Evolutionary conservation across 495 filamentous ascomycete species (phyloP).

Genomic region (Bryoglossum gracile): DNA sequence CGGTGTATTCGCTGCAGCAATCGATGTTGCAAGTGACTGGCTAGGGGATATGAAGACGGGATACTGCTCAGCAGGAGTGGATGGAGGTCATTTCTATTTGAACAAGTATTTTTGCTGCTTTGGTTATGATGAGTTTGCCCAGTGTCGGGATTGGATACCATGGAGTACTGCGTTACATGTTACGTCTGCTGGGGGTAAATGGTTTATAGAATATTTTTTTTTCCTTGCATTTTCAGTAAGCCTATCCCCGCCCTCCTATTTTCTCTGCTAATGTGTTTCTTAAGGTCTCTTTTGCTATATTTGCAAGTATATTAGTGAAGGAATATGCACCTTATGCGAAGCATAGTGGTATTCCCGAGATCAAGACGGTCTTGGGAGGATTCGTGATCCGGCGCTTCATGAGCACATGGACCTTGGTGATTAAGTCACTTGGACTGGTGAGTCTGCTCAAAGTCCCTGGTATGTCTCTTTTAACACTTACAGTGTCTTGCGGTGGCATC

Average conservation of each 20-base stretch:
- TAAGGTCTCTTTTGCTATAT: constrained; percentile 74
- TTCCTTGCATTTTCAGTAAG: constrained; percentile 75
- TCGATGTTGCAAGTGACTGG: constrained; percentile 93
- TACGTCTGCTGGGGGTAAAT: constrained; percentile 57
- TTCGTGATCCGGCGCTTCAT: constrained; percentile 91
- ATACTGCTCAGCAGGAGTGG: constrained; percentile 65
- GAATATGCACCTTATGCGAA: constrained; percentile 82
- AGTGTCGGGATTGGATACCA: constrained; percentile 77
- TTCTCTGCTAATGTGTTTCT: constrained; percentile 12
- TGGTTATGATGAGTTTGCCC: constrained; percentile 70
- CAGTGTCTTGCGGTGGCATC: constrained; percentile 91
- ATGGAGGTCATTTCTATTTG: constrained; percentile 81
- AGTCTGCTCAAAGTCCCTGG: constrained; percentile 22
- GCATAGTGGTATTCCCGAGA: constrained; percentile 96
- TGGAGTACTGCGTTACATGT: constrained; percentile 73
- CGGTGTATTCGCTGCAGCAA: constrained; percentile 75
- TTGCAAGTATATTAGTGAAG: constrained; percentile 73
- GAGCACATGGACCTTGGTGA: constrained; percentile 85
- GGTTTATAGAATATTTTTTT: constrained; percentile 77
- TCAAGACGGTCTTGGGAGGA: constrained; percentile 92
- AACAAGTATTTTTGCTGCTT: constrained; percentile 88
- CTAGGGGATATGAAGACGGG: constrained; percentile 90
- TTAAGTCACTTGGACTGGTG: constrained; percentile 89
- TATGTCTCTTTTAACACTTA: constrained; percentile 21
- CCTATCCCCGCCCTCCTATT: not conserved